phyloP scores from a whole-genome alignment of 78 protist species.

The Dictyostelium citrinum region DNA sequence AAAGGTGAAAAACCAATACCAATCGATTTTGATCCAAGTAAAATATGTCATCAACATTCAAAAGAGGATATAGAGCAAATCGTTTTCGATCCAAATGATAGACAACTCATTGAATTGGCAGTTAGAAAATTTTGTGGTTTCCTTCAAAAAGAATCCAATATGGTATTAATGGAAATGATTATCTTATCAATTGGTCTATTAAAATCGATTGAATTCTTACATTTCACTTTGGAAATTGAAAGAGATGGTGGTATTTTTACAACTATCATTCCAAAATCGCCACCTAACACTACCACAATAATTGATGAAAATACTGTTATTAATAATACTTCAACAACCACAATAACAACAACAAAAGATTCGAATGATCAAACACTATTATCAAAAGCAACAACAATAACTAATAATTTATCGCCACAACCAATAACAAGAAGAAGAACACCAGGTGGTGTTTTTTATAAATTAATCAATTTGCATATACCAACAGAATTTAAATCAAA shows the following conservation, averaged over 20 bases:
- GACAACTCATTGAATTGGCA: constrained; percentile 6
- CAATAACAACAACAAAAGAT: neutral
- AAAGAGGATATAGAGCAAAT: neutral
- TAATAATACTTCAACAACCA: neutral
- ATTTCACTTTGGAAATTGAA: constrained; percentile 48
- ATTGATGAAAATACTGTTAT: neutral
- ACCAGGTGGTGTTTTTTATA: constrained; percentile 49
- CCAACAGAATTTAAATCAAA: neutral
- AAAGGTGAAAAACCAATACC: neutral
- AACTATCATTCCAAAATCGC: neutral
- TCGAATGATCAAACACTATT: neutral
- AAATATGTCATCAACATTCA: constrained; percentile 24
- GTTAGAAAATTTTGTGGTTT: constrained; percentile 66
- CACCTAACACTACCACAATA: neutral
- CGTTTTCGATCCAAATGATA: neutral
- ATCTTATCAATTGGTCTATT: constrained; percentile 16
- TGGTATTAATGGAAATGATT: constrained; percentile 56
- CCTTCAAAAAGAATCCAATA: constrained; percentile 30
- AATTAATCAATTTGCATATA: constrained; percentile 23
- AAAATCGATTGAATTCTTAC: constrained; percentile 38
- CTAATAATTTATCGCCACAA: neutral
- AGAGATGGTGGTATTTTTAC: constrained; percentile 35
- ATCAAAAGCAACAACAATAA: neutral
- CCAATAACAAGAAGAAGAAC: constrained; percentile 23
- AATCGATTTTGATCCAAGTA: neutral